Percentiles rank a stretch among this genome's conserved stretches.
These are phyloP conservation scores for Gossypium aridum DNA, from an alignment of 441 rosid species.

Conservation along the genomic window DNA sequence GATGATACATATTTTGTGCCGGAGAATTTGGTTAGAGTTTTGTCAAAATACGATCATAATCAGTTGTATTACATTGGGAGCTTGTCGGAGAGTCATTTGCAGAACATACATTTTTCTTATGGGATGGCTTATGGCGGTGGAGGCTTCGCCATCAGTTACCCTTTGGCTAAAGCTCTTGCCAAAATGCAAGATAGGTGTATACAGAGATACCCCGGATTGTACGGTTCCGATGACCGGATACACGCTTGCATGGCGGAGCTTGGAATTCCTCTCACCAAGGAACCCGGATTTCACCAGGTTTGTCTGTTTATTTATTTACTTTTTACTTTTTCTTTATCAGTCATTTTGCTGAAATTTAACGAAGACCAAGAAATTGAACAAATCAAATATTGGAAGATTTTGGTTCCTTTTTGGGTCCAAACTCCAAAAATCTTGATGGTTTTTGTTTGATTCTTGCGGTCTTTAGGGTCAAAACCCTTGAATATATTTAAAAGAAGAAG, in stretches of 20 bases:
- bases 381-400: background rate
- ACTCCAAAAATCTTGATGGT: background rate
- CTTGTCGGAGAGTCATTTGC: constrained; percentile 58
- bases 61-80: constrained; percentile 55
- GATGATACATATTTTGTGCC: constrained; percentile 60
- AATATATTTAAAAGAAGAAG: no score
- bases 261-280: constrained; percentile 58
- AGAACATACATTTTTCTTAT: constrained; percentile 50
- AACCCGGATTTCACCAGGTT: constrained; percentile 68
- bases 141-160: constrained; percentile 62
- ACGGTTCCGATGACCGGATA: constrained; percentile 72
- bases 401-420: background rate
- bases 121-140: constrained; percentile 77
- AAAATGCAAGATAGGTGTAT: constrained; percentile 53
- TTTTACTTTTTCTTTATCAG: background rate
- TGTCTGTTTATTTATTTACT: constrained; percentile 5
- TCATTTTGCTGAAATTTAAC: background rate
- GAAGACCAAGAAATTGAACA: background rate
- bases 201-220: constrained; percentile 39
- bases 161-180: constrained; percentile 47
- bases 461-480: background rate
- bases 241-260: constrained; percentile 71
- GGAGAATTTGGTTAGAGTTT: constrained; percentile 45
- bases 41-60: constrained; percentile 46
- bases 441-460: background rate